Base-by-base conservation (phyloP, 495 filamentous ascomycete species). In the Mycothermus thermophilus region DNA sequence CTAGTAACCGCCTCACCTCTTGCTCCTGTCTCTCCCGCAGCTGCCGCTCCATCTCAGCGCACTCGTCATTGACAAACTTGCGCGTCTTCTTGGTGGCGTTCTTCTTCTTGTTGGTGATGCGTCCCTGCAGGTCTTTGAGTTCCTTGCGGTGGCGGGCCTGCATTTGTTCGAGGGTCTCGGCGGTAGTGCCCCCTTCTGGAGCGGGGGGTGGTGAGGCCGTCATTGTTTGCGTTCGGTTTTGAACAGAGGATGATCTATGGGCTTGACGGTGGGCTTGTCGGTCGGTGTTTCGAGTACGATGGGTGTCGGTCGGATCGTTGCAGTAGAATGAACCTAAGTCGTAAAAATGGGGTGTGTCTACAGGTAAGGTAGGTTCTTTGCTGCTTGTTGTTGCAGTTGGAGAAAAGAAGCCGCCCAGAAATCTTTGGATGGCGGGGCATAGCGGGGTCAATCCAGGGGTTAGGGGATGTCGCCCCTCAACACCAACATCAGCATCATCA, bases 91-190 rank as follows among this genome's bases (percentile, higher is more conserved):
- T 97, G 24, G 80, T 90, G 17, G 90, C 86, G 35, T 76, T 71
- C 62, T 93, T 95, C 64, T 93, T 95, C 63, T 93, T 94, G 61
- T 83, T 85, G 5, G 83, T 94, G 42, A 90, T 77, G 16, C 77
- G 74, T 23, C 71, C 63, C 60, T 87, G 80, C 14, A 97, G 68
- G 26, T 97, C 88, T 36, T 75, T 77, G 51, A 78, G 75, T 57
- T 97, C 90, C 58, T 87, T 93, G 43, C 81, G 72, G 56, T 97
- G 90, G 26, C 76, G 77, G 9, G 74, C 64, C 40, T 83, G 71
- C 28, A 92, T 63, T 21, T 79, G 74, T 27, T 94, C 87, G 67
- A 88, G 40, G 14, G 63, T 52, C 42, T 68, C 58, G 55, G 60
- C 50, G 44, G 45, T 55, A 6, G 26, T 12, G 18, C 18, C 25